Percentiles rank a stretch among this genome's conserved stretches.
Evolutionary conservation across 2,329 filamentous ascomycete genomes (phyloP).

Genomic region (Epichloe glyceriae): DNA sequence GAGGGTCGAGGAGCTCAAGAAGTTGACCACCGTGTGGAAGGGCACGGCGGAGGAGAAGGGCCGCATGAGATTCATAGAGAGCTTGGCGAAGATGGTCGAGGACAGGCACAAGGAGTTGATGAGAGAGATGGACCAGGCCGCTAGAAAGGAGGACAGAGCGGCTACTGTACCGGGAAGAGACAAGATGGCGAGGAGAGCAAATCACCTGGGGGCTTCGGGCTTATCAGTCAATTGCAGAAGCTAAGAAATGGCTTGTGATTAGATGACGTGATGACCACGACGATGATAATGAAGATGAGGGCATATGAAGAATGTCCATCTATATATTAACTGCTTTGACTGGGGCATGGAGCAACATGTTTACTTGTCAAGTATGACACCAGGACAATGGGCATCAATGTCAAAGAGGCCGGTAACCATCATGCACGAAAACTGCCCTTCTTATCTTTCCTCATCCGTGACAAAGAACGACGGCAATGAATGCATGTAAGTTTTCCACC

Average conservation of each 20-base stretch:
- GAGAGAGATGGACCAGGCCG: conserved; percentile 34
- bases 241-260: conserved; percentile 38
- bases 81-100: conserved; percentile 68
- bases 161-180: conserved; percentile 17
- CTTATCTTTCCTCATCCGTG: not conserved
- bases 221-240: conserved; percentile 51
- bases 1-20: conserved; percentile 64
- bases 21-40: conserved; percentile 73
- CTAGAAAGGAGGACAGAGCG: conserved; percentile 21
- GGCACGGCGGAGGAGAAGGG: conserved; percentile 93
- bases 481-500: not conserved
- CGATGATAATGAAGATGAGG: not conserved
- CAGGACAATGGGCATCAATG: no score
- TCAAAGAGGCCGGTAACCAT: no score
- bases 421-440: not conserved
- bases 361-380: no score
- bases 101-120: conserved; percentile 48
- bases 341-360: no score
- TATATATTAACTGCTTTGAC: not conserved
- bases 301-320: not conserved
- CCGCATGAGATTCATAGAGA: conserved; percentile 67
- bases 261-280: not conserved
- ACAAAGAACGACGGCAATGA: not conserved
- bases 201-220: conserved; percentile 39
- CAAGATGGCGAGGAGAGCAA: conserved; percentile 25